Evolutionary conservation across 495 filamentous ascomycete genomes (phyloP), one percentile per base, ranked within the genome.

Genomic region (Aspergillus nidulans): DNA sequence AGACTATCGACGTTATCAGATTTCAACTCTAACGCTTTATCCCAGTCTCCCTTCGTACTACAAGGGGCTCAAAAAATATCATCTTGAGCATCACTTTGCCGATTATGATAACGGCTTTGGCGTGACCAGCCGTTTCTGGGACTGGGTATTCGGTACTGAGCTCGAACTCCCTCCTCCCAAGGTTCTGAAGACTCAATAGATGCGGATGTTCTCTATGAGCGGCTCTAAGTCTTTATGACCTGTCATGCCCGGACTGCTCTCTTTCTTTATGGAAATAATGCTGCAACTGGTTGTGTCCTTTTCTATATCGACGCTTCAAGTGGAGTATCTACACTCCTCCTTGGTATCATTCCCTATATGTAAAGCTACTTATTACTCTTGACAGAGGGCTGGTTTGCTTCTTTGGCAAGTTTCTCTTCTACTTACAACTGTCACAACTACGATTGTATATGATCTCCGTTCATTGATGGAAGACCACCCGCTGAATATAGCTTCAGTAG

Each of bases 71-170:
- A 97, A 97, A 82, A 97, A 95, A 70, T 94, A 95, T 62, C 95
- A 99, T 64, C 85, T 99, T 32, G 82, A 89, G 64, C 95, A 99
- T 68, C 95, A 99, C 74, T 99, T 95, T 66, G 86, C 90, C 23
- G 95, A 99, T 64, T 97, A 87, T 67, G 88, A 97, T 69, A 91
- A 95, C 56, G 95, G 95, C n/a, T 99, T 97, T 58, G 95, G 95
- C 20, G 94, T 99, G 24, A 97, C 94, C n/a, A 96, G 89, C 74
- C 83, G 86, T 36, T 95, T 99, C 81, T 99, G 95, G 95, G 95
- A 99, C 67, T 73, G 70, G 9, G 73, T 97, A 1, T 99, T 99
- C 64, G 88, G 89, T 45, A 99, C 95, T 16, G 87, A 94, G 73
- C 72, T 98, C 25, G 65, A 73, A 55, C 56, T 69, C 40, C 63